These are phyloP conservation scores for Rubroboletus pulcherrimus DNA, from an alignment of 768 basidiomycete species.

Conservation along the genomic window DNA sequence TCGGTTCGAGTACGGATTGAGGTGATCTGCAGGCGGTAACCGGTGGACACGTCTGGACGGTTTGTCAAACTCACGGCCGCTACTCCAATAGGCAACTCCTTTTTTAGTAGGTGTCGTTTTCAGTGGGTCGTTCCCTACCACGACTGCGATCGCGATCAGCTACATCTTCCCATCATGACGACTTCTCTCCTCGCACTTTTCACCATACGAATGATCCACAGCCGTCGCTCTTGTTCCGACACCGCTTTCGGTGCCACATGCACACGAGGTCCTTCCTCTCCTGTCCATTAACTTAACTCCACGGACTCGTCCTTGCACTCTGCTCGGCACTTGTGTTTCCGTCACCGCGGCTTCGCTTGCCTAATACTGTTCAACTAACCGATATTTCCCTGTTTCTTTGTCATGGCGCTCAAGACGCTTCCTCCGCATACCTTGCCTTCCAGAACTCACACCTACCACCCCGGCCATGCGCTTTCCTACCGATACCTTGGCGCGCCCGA, in stretches of 20 bases:
- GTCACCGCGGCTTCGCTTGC: slow-evolving; percentile 38
- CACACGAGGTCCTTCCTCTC: slow-evolving; percentile 34
- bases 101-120: slow-evolving; percentile 13
- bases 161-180: slow-evolving; percentile 3
- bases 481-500: slow-evolving; percentile 14
- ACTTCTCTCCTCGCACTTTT: slow-evolving; percentile 10
- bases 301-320: slow-evolving; percentile 30
- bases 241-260: slow-evolving; percentile 32
- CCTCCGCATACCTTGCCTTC: slow-evolving; percentile 23
- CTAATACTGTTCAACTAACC: slow-evolving; percentile 27
- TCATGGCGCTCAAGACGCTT: slow-evolving; percentile 23
- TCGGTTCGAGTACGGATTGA: background rate
- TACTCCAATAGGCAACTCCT: slow-evolving; percentile 26
- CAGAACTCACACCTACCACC: slow-evolving; percentile 9
- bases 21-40: background rate
- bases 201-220: slow-evolving; percentile 19
- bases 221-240: slow-evolving; percentile 24
- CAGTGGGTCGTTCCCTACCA: background rate
- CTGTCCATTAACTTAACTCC: slow-evolving; percentile 37
- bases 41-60: background rate
- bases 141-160: slow-evolving; percentile 15
- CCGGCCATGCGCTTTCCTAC: slow-evolving; percentile 10
- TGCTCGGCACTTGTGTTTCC: slow-evolving; percentile 34
- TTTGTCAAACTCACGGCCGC: slow-evolving; percentile 9
- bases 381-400: slow-evolving; percentile 33